Conservation (phyloP, 441 rosid species). For the Metrosideros polymorpha region DNA sequence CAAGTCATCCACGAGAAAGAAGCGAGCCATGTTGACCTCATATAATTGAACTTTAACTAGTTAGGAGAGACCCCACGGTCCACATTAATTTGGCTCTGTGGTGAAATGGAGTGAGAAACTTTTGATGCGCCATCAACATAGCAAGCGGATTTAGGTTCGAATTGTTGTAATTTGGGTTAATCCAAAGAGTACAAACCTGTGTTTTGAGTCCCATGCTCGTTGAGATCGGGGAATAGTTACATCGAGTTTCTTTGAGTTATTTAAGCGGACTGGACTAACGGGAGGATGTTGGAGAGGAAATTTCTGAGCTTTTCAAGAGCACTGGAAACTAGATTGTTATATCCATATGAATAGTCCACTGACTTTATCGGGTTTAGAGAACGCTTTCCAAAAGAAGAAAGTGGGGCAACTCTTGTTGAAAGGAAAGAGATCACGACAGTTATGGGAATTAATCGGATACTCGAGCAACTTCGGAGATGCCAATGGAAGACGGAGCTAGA, state of each 20-base stretch:
- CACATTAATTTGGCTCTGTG: background rate
- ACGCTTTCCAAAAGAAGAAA: background rate
- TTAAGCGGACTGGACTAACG: background rate
- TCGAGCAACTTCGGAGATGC: background rate
- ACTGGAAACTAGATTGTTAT: background rate
- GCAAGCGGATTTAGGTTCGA: too few species aligned
- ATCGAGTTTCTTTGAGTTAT: background rate
- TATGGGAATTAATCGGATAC: background rate
- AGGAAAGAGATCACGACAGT: background rate
- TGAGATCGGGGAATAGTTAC: background rate
- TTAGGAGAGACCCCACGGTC: background rate
- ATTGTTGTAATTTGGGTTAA: background rate
- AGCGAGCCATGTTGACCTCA: background rate
- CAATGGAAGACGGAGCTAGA: too few species aligned
- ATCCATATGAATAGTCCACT: too few species aligned
- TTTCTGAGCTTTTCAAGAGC: background rate
- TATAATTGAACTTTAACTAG: background rate
- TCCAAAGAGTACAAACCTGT: background rate
- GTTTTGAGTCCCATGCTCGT: background rate
- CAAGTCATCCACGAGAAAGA: background rate
- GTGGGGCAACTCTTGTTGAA: background rate
- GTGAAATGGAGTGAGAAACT: background rate
- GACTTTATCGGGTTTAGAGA: background rate
- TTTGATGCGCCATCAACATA: background rate
- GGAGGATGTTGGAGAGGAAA: background rate